Base-by-base conservation (phyloP, 2,329 filamentous ascomycete species). In the Alternaria ethzedia region DNA sequence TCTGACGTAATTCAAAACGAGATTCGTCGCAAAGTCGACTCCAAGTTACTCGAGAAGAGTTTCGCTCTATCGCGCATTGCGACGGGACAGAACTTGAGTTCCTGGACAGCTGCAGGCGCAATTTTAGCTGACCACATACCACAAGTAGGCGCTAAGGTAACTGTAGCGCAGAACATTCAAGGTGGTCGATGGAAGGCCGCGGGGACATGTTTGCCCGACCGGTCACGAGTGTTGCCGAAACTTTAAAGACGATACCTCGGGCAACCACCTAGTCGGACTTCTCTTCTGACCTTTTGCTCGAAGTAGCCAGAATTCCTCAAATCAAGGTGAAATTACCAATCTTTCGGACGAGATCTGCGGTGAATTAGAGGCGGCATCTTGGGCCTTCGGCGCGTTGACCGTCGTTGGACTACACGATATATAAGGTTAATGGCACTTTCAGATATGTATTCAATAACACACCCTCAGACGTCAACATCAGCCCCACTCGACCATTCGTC, bases 211-310 rank as follows among this genome's bases (percentile, higher is more conserved):
- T 52, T 20, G 49, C 30, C 49, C 49, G 30, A 13, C 21, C 49
- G 49, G 49, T 36, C 20, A 52, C 30, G 30, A 52, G 49, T 52
- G 28, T 52, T 36, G 49, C 49, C 49, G 49, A 52, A 52, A 52
- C 20, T 25, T 30, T 52, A 41, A 23, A 11, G 13, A 36, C 28
- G n/a, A 23, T 13, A 23, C 28, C 49, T 41, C 36, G 36, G 8
- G 13, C 28, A 36, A 21, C 30, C 49, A 20, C 20, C 49, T 23
- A 51, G 21, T 51, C 28, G 17, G 49, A 23, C 17, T 23, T 51
- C 49, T 36, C n/a, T 51, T 51, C 26, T 21, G 20, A 23, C 49
- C 21, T 21, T 41, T 36, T 9, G 20, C 49, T 52, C 8, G 49
- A 36, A 52, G n/a, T 15, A 52, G 36, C 49, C 49, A 52, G 17